A percentile compares a stretch with the other conserved stretches of the same genome.
Conservation (phyloP, 73 alveolate species). For the Effrenium voratum region DNA sequence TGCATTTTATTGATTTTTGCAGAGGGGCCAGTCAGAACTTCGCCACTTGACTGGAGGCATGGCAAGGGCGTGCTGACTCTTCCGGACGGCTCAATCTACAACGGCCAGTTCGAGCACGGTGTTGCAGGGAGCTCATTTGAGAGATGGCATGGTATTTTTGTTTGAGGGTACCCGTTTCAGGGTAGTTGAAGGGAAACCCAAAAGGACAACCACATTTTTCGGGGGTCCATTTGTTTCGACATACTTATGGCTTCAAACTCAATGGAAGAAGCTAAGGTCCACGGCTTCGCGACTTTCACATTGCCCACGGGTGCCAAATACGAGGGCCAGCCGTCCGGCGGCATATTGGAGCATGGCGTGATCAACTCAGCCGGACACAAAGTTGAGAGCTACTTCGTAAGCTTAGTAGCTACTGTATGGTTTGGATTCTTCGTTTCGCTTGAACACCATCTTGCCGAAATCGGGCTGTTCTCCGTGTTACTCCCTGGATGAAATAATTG, state of each 20-base stretch:
- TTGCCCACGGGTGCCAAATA: conserved; percentile 78
- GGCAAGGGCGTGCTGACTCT: conserved; percentile 66
- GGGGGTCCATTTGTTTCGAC: neutral
- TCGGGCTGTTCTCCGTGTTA: no score
- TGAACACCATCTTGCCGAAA: no score
- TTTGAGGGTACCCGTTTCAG: neutral
- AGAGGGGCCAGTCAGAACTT: no score
- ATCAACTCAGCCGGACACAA: no score
- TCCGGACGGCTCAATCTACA: conserved; percentile 72
- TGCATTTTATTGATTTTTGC: no score
- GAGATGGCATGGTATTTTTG: no score
- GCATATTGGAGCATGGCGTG: no score
- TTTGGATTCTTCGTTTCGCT: no score
- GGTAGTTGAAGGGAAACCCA: neutral
- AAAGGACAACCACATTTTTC: neutral
- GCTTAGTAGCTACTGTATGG: no score
- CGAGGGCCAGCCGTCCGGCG: conserved; percentile 51
- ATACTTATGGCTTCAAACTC: neutral
- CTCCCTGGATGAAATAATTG: no score
- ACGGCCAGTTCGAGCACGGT: conserved; percentile 83
- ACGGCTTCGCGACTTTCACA: conserved; percentile 38
- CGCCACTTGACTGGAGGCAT: conserved; percentile 13
- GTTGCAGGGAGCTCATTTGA: neutral
- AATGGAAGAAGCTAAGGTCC: conserved; percentile 12
- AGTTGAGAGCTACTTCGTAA: no score